Percentiles rank a stretch among this genome's conserved stretches.
Evolutionary conservation across 352 stramenopile genomes (phyloP).

Genomic region (Phytophthora sp.): DNA sequence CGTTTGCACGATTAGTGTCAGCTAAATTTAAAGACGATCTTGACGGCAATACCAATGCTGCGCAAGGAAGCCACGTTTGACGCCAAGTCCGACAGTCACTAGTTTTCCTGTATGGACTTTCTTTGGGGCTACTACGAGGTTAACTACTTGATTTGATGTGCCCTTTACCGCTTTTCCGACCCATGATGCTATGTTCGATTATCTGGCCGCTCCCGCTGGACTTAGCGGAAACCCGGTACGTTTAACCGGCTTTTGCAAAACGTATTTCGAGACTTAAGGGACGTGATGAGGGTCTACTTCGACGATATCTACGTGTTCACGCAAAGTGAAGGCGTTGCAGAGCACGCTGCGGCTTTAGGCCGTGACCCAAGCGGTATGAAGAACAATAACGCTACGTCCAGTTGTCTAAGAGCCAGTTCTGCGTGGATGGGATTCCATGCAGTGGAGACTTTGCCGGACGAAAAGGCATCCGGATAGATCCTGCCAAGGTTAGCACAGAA

Average conservation of each 20-base stretch:
- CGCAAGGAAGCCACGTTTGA: conserved; percentile 3
- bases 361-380: neutral
- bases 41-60: neutral
- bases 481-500: neutral
- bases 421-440: conserved; percentile 2
- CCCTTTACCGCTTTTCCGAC: conserved; percentile 9
- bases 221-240: neutral
- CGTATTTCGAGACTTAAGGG: neutral
- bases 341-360: neutral
- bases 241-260: conserved; percentile 11
- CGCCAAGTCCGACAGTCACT: neutral
- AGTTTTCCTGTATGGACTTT: conserved; percentile 8
- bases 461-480: conserved; percentile 3
- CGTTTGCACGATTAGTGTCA: conserved; percentile 7
- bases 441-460: conserved; percentile 12
- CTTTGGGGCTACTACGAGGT: conserved; percentile 10
- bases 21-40: neutral
- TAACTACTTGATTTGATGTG: conserved; percentile 5
- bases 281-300: conserved; percentile 14
- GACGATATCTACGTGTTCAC: conserved; percentile 11
- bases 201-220: conserved; percentile 4
- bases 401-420: conserved; percentile 10
- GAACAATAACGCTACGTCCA: conserved; percentile 2
- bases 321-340: neutral
- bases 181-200: neutral